phyloP scores from a whole-genome alignment of 495 filamentous ascomycete genomes.

The Sphaerosporella brunnea region DNA sequence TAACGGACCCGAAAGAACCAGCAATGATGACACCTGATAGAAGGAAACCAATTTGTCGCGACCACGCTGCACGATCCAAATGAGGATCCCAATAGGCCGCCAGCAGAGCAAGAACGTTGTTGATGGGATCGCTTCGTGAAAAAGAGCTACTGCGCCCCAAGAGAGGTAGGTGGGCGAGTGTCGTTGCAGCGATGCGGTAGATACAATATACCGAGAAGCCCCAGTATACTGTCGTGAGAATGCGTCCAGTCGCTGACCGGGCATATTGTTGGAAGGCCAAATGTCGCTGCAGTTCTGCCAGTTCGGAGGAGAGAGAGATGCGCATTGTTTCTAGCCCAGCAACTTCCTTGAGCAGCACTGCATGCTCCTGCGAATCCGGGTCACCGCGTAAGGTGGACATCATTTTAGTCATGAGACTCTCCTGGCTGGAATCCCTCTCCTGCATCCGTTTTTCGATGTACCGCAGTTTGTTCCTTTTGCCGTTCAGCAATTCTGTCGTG shows the following conservation, averaged over 20 bases:
- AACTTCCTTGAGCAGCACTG: slow-evolving; percentile 51
- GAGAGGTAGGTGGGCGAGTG: slow-evolving; percentile 64
- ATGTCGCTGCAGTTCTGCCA: slow-evolving; percentile 37
- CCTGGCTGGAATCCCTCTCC: slow-evolving; percentile 26
- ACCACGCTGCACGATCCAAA: slow-evolving; percentile 54
- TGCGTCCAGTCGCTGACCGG: slow-evolving; percentile 41
- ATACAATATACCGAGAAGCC: slow-evolving; percentile 57
- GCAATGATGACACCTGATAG: slow-evolving; percentile 61
- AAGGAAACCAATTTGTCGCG: slow-evolving; percentile 57
- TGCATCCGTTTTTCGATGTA: slow-evolving; percentile 35
- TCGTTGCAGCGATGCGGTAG: slow-evolving; percentile 56
- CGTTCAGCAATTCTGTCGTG: slow-evolving; percentile 52
- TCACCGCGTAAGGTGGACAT: slow-evolving; percentile 45
- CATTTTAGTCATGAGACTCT: slow-evolving; percentile 49
- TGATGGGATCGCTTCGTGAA: slow-evolving; percentile 57
- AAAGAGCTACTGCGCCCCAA: slow-evolving; percentile 62
- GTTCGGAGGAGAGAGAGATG: slow-evolving; percentile 41
- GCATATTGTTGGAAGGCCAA: slow-evolving; percentile 42
- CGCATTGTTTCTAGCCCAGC: slow-evolving; percentile 63
- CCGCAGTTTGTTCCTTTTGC: slow-evolving; percentile 49
- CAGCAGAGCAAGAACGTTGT: slow-evolving; percentile 53
- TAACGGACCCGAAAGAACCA: slow-evolving; percentile 53
- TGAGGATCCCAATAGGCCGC: slow-evolving; percentile 55
- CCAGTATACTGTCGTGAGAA: slow-evolving; percentile 39
- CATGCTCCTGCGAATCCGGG: slow-evolving; percentile 34